phyloP scores from a whole-genome alignment of 140 eudicot species.

The Stevia rebaudiana region DNA sequence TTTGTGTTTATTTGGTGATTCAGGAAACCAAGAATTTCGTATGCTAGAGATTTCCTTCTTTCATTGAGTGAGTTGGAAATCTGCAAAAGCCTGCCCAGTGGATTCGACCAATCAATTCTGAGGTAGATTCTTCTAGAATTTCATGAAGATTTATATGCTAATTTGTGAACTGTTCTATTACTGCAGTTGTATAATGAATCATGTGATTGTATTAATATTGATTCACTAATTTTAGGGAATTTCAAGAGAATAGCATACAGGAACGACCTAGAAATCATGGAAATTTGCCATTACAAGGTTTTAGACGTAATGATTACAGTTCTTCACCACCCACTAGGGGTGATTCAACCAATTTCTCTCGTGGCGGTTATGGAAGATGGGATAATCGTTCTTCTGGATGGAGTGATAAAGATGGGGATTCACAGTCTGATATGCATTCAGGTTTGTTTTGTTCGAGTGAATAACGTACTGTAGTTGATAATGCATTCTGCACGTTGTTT shows the following conservation, averaged over 20 bases:
- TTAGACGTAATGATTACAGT: conserved; percentile 62
- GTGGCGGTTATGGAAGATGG: conserved; percentile 74
- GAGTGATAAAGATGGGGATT: conserved; percentile 69
- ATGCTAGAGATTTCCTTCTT: conserved; percentile 70
- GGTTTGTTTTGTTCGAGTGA: conserved; percentile 42
- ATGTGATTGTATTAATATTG: not conserved
- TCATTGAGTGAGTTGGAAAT: conserved; percentile 70
- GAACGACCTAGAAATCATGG: conserved; percentile 61
- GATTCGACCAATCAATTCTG: conserved; percentile 54
- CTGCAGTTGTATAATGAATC: conserved; percentile 8
- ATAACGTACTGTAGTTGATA: conserved; percentile 6
- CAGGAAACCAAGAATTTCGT: conserved; percentile 60
- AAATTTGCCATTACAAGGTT: conserved; percentile 54
- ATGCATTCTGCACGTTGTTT: not conserved
- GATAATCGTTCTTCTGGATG: conserved; percentile 74
- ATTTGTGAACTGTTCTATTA: not conserved
- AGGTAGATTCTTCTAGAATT: conserved; percentile 35
- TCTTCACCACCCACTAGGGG: conserved; percentile 87
- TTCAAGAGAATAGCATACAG: conserved; percentile 45
- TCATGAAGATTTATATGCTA: not conserved
- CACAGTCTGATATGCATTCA: conserved; percentile 69
- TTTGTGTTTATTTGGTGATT: conserved; percentile 22
- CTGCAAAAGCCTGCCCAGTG: conserved; percentile 70
- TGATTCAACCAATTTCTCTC: conserved; percentile 50
- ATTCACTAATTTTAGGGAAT: conserved; percentile 47